Evolutionary conservation across 257 asterid genomes (phyloP).

Genomic region (Nicotiana paniculata): DNA sequence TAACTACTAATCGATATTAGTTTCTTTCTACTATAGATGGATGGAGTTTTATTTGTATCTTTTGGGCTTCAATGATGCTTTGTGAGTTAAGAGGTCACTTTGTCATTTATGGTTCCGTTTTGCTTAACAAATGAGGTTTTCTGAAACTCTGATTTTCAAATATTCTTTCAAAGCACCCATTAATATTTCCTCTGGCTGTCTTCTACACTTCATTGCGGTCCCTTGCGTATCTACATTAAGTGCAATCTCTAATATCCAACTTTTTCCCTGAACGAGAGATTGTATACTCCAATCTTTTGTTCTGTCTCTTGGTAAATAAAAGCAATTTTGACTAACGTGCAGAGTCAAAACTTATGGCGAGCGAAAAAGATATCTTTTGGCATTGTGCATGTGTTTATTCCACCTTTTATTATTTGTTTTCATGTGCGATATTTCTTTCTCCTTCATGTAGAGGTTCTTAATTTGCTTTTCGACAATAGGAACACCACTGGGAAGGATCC

Average conservation of each 20-base stretch:
- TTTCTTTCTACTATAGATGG: neutral
- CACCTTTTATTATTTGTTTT: neutral
- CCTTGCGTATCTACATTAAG: neutral
- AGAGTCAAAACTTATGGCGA: neutral
- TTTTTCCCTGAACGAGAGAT: neutral
- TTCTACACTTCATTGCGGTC: neutral
- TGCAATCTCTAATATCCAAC: neutral
- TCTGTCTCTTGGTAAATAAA: neutral
- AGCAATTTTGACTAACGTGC: neutral
- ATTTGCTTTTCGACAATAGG: neutral
- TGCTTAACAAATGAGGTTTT: neutral
- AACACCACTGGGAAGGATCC: neutral
- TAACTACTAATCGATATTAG: neutral
- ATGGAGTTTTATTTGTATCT: neutral
- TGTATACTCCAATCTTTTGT: neutral
- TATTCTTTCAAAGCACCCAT: neutral
- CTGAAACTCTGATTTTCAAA: neutral
- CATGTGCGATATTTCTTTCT: neutral
- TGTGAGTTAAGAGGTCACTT: neutral
- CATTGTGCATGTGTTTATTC: neutral
- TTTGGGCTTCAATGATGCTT: neutral
- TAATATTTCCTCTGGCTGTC: neutral
- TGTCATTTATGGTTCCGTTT: neutral
- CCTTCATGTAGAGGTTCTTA: neutral
- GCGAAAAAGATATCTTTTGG: neutral